A percentile compares a stretch with the other conserved stretches of the same genome.
Conservation (phyloP, 805 yeast genomes). For the Lachancea cidri region DNA sequence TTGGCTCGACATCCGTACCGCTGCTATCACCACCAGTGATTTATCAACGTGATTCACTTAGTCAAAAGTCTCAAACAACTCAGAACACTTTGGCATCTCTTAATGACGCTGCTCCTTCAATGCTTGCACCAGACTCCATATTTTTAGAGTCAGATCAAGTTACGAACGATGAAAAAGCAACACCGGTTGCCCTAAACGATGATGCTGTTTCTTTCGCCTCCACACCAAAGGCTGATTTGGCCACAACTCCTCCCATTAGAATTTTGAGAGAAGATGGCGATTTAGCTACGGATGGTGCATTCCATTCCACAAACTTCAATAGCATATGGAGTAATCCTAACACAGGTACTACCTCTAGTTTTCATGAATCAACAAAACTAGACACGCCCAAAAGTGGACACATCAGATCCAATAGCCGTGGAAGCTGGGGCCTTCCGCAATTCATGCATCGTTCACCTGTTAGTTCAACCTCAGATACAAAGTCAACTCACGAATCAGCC, state of each 20-base stretch:
- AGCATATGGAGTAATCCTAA: conserved; percentile 22
- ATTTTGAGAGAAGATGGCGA: neutral
- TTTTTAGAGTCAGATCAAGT: neutral
- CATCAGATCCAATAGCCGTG: conserved; percentile 4
- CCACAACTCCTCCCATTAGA: conserved; percentile 4
- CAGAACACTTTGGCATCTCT: neutral
- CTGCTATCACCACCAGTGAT: conserved; percentile 2
- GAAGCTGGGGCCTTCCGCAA: conserved; percentile 9
- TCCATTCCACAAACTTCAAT: conserved; percentile 24
- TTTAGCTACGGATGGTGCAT: conserved; percentile 8
- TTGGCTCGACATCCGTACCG: conserved; percentile 3
- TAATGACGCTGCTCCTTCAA: conserved; percentile 3
- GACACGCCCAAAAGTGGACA: conserved; percentile 7
- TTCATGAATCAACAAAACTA: neutral
- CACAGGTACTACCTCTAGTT: neutral
- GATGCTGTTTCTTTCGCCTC: conserved; percentile 11
- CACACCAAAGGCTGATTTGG: conserved; percentile 5
- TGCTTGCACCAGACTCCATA: conserved; percentile 1
- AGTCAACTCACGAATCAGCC: neutral
- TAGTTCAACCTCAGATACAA: conserved; percentile 1
- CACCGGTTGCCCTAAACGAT: conserved; percentile 4
- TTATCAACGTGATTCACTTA: neutral
- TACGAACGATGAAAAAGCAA: neutral
- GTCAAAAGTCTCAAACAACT: neutral
- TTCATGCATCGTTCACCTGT: conserved; percentile 8